phyloP scores from a whole-genome alignment of 768 basidiomycete species.

The Lenzites betulinus region DNA sequence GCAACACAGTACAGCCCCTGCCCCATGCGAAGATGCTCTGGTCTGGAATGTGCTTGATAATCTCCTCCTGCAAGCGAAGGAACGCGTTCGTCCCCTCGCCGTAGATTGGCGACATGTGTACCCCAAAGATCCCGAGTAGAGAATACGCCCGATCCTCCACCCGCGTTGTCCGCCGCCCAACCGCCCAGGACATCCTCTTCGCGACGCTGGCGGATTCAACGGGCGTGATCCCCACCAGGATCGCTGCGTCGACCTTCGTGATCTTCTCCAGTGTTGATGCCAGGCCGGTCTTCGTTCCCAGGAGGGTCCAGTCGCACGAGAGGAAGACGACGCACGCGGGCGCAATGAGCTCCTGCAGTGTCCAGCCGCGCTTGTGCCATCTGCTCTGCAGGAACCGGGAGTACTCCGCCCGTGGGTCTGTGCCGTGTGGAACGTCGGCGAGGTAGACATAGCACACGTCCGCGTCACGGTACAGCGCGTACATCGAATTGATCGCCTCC shows the following conservation, averaged over 20 bases:
- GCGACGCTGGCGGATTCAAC: background rate
- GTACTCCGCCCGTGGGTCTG: background rate
- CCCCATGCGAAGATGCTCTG: slow-evolving; percentile 17
- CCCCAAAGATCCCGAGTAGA: slow-evolving; percentile 11
- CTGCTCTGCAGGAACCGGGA: background rate
- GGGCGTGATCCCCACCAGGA: background rate
- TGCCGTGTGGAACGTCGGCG: background rate
- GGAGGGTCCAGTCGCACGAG: background rate
- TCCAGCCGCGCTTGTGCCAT: slow-evolving; percentile 1
- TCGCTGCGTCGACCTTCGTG: background rate
- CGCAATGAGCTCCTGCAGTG: slow-evolving; percentile 8
- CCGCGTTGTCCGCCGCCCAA: background rate
- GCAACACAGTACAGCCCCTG: background rate
- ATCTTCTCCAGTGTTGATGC: background rate
- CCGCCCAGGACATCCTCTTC: background rate
- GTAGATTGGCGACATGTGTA: slow-evolving; percentile 9
- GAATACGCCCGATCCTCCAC: slow-evolving; percentile 11
- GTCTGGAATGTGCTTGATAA: slow-evolving; percentile 8
- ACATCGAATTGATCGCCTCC: slow-evolving; percentile 4
- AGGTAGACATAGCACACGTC: background rate
- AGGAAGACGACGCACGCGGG: background rate
- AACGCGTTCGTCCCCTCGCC: slow-evolving; percentile 12
- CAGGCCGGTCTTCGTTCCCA: background rate
- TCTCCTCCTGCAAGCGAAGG: slow-evolving; percentile 11
- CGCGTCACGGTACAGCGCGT: background rate